phyloP scores from a whole-genome alignment of 768 basidiomycete genomes.

The Lactarius sp. region DNA sequence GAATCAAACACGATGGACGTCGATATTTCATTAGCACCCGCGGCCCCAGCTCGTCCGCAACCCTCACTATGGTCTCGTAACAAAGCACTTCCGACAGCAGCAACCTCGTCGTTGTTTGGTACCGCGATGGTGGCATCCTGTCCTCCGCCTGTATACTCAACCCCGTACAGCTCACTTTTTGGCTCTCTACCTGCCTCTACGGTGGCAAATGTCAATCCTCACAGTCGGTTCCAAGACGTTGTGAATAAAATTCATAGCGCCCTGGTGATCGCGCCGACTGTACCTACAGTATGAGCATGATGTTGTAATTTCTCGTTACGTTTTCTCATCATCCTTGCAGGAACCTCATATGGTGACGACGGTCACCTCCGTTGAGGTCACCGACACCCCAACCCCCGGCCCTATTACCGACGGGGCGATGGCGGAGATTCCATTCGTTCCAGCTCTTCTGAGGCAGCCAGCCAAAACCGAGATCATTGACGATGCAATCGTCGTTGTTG shows the following conservation, averaged over 20 bases:
- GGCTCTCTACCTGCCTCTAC: slow-evolving; percentile 15
- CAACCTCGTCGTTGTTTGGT: slow-evolving; percentile 27
- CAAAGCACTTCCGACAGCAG: slow-evolving; percentile 4
- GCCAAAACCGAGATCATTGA: slow-evolving; percentile 37
- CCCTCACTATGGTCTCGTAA: slow-evolving; percentile 13
- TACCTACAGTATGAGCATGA: slow-evolving; percentile 38
- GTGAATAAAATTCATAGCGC: slow-evolving; percentile 63
- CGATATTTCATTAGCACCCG: not conserved
- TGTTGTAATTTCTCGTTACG: not conserved
- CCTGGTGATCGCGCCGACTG: slow-evolving; percentile 53
- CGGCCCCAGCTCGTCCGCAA: not conserved
- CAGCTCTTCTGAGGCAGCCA: slow-evolving; percentile 50
- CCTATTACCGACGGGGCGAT: slow-evolving; percentile 37
- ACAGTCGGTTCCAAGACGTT: slow-evolving; percentile 44
- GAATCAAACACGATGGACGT: slow-evolving; percentile 5
- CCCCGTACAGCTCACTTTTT: slow-evolving; percentile 43
- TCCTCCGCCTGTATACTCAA: slow-evolving; percentile 25
- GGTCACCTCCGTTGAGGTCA: slow-evolving; percentile 16
- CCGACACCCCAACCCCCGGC: slow-evolving; percentile 6
- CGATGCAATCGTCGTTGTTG: slow-evolving; percentile 70
- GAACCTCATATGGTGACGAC: not conserved
- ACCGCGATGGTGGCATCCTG: not conserved
- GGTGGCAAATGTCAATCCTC: not conserved
- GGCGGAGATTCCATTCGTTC: slow-evolving; percentile 76
- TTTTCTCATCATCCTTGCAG: slow-evolving; percentile 1